A percentile compares a stretch with the other conserved stretches of the same genome.
Conservation (phyloP, 2,329 filamentous ascomycete genomes). For the Epichloe glyceriae region DNA sequence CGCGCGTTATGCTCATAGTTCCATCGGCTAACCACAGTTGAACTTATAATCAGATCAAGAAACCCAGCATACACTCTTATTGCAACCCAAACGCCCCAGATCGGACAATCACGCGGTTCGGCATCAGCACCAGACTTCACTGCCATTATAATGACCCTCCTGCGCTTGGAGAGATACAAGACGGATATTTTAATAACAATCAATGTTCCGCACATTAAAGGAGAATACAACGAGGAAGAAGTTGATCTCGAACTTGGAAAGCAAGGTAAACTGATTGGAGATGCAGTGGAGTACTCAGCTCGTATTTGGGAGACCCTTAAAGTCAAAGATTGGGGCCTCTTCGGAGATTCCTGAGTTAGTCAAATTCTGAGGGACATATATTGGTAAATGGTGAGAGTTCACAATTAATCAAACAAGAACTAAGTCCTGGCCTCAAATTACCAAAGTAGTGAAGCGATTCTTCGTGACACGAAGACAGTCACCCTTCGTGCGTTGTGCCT, state of each 20-base stretch:
- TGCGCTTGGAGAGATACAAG: constrained; percentile 59
- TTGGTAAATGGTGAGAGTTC: too few species aligned
- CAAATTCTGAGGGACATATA: too few species aligned
- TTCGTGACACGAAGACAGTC: too few species aligned
- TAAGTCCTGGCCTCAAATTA: too few species aligned
- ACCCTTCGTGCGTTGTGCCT: too few species aligned
- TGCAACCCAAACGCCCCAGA: constrained; percentile 43
- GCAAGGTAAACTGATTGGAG: constrained; percentile 54
- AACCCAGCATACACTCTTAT: constrained; percentile 57
- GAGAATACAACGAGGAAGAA: constrained; percentile 60
- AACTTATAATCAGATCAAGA: constrained; percentile 21
- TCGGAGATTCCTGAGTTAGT: constrained; percentile 26
- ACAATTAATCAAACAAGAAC: too few species aligned
- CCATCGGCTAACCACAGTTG: constrained; percentile 11
- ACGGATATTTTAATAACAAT: constrained; percentile 79
- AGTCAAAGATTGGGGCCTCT: constrained; percentile 70
- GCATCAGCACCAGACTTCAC: constrained; percentile 47
- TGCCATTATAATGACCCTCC: constrained; percentile 61
- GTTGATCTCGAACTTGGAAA: constrained; percentile 54
- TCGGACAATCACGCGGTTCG: constrained; percentile 20
- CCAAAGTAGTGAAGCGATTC: too few species aligned
- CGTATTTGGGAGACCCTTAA: constrained; percentile 61
- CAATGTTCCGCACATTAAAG: constrained; percentile 74
- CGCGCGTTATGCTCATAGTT: not conserved
- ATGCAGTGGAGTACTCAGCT: constrained; percentile 53